Evolutionary conservation across 495 filamentous ascomycete species (phyloP).

Genomic region (Penicillium lagena): DNA sequence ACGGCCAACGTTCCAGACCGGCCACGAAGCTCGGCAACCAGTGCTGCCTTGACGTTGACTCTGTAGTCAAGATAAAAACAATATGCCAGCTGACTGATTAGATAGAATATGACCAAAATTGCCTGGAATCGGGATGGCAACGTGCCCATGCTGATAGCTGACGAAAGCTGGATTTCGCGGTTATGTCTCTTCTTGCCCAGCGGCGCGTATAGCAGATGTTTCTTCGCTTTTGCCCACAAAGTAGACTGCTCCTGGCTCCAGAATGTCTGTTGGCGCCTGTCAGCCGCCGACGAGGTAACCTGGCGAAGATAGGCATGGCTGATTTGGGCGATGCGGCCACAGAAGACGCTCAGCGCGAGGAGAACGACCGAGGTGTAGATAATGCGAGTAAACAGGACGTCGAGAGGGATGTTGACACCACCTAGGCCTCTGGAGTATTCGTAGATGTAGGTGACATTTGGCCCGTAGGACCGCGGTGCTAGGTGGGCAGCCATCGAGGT

Average conservation of each 20-base stretch:
- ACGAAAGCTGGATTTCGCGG: conserved; percentile 76
- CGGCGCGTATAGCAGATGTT: conserved; percentile 75
- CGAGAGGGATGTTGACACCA: conserved; percentile 38
- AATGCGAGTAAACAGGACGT: conserved; percentile 34
- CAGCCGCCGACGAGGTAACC: conserved; percentile 55
- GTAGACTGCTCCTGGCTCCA: conserved; percentile 60
- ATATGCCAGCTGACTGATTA: conserved; percentile 72
- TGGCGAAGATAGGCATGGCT: conserved; percentile 66
- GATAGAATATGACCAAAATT: conserved; percentile 63
- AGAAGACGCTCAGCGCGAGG: conserved; percentile 47
- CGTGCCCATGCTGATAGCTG: conserved; percentile 82
- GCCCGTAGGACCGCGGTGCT: conserved; percentile 25
- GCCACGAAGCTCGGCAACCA: conserved; percentile 68
- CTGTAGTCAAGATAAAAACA: conserved; percentile 68
- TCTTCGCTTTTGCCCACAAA: conserved; percentile 70
- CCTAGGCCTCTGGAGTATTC: conserved; percentile 36
- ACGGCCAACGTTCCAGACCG: conserved; percentile 76
- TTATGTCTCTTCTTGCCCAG: conserved; percentile 81
- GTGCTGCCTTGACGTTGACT: conserved; percentile 34
- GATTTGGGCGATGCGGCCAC: conserved; percentile 52
- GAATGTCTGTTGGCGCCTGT: conserved; percentile 43
- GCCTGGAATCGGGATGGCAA: conserved; percentile 82
- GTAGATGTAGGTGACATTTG: conserved; percentile 36
- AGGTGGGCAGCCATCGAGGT: conserved; percentile 32
- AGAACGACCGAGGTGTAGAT: conserved; percentile 41